Percentiles rank a stretch among this genome's conserved stretches.
These are phyloP conservation scores for Amylostereum areolatum DNA, from an alignment of 1,284 basidiomycete genomes.

Conservation along the genomic window DNA sequence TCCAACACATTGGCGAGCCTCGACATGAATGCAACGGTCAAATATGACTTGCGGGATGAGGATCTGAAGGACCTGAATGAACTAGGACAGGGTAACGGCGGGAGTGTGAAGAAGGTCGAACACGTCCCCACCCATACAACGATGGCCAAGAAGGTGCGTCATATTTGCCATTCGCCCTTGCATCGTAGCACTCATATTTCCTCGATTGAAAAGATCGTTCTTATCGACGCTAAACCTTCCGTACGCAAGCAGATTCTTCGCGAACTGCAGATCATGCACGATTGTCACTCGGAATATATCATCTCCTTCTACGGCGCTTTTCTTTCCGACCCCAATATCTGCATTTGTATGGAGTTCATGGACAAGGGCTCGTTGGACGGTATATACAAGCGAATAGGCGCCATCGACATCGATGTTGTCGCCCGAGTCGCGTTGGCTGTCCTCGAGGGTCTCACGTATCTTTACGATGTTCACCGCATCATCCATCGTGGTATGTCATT, in stretches of 20 bases:
- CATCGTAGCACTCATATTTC: background rate
- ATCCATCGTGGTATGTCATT: constrained; percentile 84
- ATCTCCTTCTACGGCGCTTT: constrained; percentile 97
- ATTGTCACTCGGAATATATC: constrained; percentile 91
- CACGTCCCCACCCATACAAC: constrained; percentile 84
- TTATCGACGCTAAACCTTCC: constrained; percentile 95
- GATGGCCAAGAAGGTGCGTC: constrained; percentile 91
- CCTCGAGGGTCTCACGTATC: constrained; percentile 90
- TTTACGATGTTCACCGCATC: constrained; percentile 99
- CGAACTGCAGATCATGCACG: constrained; percentile 98
- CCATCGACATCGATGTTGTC: constrained; percentile 86
- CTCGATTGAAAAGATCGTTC: constrained; percentile 68
- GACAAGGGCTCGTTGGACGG: constrained; percentile 88
- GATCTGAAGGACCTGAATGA: constrained; percentile 84
- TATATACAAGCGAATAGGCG: constrained; percentile 91
- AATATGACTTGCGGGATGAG: constrained; percentile 72
- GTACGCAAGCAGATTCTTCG: constrained; percentile 98
- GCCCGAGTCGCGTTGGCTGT: constrained; percentile 89
- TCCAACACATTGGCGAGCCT: constrained; percentile 71
- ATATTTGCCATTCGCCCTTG: background rate
- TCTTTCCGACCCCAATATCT: constrained; percentile 94
- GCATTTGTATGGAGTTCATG: constrained; percentile 99
- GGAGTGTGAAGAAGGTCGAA: constrained; percentile 94
- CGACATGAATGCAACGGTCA: constrained; percentile 70
- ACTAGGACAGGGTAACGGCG: constrained; percentile 95